Base-by-base conservation (phyloP, 352 stramenopile species). In the Globisporangium solare region DNA sequence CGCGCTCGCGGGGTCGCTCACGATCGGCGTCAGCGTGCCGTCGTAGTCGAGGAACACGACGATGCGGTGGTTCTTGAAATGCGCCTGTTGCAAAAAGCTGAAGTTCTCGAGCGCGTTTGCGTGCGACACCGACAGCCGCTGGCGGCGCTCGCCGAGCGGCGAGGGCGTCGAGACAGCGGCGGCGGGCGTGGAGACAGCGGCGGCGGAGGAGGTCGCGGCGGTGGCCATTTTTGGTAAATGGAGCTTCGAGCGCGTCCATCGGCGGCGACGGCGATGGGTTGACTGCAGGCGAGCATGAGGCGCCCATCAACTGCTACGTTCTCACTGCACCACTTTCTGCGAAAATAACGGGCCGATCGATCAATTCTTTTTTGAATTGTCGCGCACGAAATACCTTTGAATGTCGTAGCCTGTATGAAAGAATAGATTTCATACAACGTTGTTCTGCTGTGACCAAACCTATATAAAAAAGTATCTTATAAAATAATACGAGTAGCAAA, bases 31-130 rank as follows among this genome's bases (percentile, higher is more conserved):
- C 11, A 97, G 71, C 32, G 88, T 97, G 20, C 88, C 88, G 32
- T 97, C 88, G 32, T 96, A 96, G 71, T 96, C 87, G 42, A 95
- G 70, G 42, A 96, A 95, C 18, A 96, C 58, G 17, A 93, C 87
- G 20, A 96, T 66, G 27, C 79, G 77, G 24, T 74, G 75, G 58
- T 78, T 64, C 20, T 54, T 59, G 46, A 94, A 85, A 21, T 69
- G 75, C 18, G 57, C 32, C 35, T 80, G 20, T n/a, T 77, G 66
- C 49, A 94, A 66, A 47, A 70, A 56, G 43, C 68, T 59, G 41
- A 94, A 92, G 63, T 94, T 88, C 41, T 67, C 59, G 47, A 94
- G 64, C 48, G 83, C 83, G 52, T 94, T 94, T 11, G 83, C 76
- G 60, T 83, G 68, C 12, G 76, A 81, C 41, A 94, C 67, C 35